phyloP scores from a whole-genome alignment of 1,284 basidiomycete species.

The Heterobasidion irregulare region DNA sequence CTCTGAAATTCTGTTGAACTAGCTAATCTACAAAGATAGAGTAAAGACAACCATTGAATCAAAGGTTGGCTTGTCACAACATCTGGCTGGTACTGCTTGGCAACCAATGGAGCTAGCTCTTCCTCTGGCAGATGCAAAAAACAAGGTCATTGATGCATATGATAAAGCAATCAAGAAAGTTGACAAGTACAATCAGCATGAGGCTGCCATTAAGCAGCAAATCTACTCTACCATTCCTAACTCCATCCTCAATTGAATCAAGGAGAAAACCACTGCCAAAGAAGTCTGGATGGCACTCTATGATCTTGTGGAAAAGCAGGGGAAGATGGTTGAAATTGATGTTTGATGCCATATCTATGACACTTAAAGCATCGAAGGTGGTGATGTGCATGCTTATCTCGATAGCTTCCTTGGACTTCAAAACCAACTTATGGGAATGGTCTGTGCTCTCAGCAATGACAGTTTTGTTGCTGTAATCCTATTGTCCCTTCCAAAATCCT shows the following conservation, averaged over 20 bases:
- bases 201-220: background rate
- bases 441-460: conserved; percentile 7
- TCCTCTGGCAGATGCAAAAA: background rate
- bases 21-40: background rate
- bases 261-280: background rate
- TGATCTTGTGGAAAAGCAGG: conserved; percentile 6
- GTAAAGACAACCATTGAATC: background rate
- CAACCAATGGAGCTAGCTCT: background rate
- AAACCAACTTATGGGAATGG: conserved; percentile 15
- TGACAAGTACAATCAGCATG: background rate
- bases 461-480: conserved; percentile 12
- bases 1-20: background rate
- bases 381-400: conserved; percentile 14
- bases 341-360: conserved; percentile 14
- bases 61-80: background rate
- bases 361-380: conserved; percentile 9
- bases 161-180: background rate
- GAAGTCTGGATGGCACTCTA: background rate
- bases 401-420: conserved; percentile 9
- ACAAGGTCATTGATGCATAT: background rate
- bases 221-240: background rate
- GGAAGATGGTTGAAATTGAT: conserved; percentile 13
- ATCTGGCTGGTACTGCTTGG: background rate
- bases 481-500: conserved; percentile 13
- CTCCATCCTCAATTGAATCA: background rate